Conservation (phyloP, 192 early-diverging fungal genomes). For the Coemansia sp. region DNA sequence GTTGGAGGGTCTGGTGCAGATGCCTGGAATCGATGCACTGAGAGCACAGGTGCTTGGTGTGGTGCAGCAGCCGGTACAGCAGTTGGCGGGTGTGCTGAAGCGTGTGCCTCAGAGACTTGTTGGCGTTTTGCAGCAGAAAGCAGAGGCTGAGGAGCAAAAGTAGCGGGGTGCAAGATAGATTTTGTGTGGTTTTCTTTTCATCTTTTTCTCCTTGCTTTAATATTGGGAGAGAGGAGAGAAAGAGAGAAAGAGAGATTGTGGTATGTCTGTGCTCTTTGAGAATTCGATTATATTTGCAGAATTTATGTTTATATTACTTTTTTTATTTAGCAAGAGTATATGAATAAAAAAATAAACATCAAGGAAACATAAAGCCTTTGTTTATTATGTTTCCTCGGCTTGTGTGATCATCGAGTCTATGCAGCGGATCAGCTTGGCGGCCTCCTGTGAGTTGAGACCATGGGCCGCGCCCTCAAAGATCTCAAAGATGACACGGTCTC, state of each 20-base stretch:
- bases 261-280: no score
- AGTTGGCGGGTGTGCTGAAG: conserved; percentile 20
- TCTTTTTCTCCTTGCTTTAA: no score
- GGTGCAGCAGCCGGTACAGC: conserved; percentile 30
- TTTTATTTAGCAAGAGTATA: conserved; percentile 6
- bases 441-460: conserved; percentile 29
- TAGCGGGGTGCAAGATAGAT: no score
- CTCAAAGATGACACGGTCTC: conserved; percentile 32
- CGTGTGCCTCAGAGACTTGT: conserved; percentile 46
- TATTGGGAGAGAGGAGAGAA: no score
- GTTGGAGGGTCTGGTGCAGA: conserved; percentile 29
- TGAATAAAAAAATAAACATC: not conserved
- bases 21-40: conserved; percentile 34
- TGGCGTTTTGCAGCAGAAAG: conserved; percentile 37
- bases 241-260: no score
- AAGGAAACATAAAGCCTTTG: no score
- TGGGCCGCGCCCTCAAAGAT: conserved; percentile 38
- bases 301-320: no score
- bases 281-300: no score
- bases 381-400: no score
- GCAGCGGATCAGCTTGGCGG: conserved; percentile 11
- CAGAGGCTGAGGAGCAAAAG: conserved; percentile 13
- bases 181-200: no score
- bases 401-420: conserved; percentile 37
- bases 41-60: conserved; percentile 45